phyloP scores from a whole-genome alignment of 2,329 filamentous ascomycete species.

The Pseudopithomyces chartarum region DNA sequence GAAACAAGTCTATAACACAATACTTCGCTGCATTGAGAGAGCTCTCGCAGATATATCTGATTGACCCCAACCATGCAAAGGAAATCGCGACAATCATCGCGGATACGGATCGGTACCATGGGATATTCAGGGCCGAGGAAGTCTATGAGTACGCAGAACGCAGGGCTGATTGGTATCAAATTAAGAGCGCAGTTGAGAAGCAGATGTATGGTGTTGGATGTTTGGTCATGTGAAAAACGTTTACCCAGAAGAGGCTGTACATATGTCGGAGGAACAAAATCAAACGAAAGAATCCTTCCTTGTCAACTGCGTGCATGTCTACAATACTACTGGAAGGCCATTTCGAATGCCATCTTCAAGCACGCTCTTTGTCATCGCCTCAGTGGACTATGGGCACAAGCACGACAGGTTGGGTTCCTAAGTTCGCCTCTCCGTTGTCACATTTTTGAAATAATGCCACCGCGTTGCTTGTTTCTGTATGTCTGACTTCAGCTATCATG shows the following conservation, averaged over 20 bases:
- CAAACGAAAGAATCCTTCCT: too few relatives aligned
- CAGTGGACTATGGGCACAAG: too few relatives aligned
- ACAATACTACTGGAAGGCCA: too few relatives aligned
- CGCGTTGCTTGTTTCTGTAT: too few relatives aligned
- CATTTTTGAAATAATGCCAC: too few relatives aligned
- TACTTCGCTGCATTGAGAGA: constrained; percentile 94
- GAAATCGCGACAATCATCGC: constrained; percentile 96
- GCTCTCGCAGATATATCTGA: constrained; percentile 92
- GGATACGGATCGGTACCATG: constrained; percentile 85
- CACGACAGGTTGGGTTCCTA: too few relatives aligned
- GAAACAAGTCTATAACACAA: constrained; percentile 80
- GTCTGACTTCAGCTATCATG: too few relatives aligned
- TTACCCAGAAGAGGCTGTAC: not conserved
- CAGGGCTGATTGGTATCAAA: constrained; percentile 91
- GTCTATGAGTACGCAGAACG: constrained; percentile 97
- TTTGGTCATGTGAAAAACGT: constrained; percentile 68
- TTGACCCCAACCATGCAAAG: constrained; percentile 84
- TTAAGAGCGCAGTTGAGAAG: constrained; percentile 86
- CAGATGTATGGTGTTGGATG: constrained; percentile 98
- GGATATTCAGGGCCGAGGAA: constrained; percentile 93
- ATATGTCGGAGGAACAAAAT: not conserved
- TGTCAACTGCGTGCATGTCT: too few relatives aligned
- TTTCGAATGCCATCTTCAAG: too few relatives aligned
- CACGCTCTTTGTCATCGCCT: too few relatives aligned
- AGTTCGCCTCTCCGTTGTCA: too few relatives aligned